Evolutionary conservation across 2,329 filamentous ascomycete species (phyloP), one percentile per base, ranked within the genome.

Genomic region (Xylaria sp.): DNA sequence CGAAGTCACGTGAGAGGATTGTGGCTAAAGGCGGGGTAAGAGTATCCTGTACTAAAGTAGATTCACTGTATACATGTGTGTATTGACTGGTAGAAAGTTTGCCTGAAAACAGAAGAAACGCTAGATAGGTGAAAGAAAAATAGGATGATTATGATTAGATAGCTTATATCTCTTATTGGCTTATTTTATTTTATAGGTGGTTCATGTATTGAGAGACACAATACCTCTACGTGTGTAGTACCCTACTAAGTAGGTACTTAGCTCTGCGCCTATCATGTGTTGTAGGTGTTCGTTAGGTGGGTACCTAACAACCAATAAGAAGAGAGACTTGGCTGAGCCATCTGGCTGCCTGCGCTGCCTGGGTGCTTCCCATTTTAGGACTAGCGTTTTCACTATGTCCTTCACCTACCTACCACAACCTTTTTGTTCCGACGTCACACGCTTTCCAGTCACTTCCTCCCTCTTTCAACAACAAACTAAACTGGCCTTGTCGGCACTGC

Each of bases 401-500:
- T 36, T 60, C 48, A 48, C 53, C 59, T 69, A 61, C n/a, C n/a
- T n/a, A n/a, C n/a, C n/a, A n/a, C 36, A 66, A 36, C 54, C 48
- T 56, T 63, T 61, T 63, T 56, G 36, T 65, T 66, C 36, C 63
- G 67, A 69, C 67, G 57, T 68, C 56, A 62, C 51, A 30, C 65
- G 50, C 50, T 61, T 30, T 42, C 55, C 24, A 30, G 27, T 57
- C 67, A 54, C 50, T 51, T 64, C 36, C 39, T 64, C 36, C 39
- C 42, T 65, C 55, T 65, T 66, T 57, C 53, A 60, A 57, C 45
- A 58, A 32, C 59, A 59, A 53, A 53, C 53, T 60, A 62, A 62
- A 53, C 55, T 24, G n/a, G 14, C 48, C 54, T 54, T 62, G 53
- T 60, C 50, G 19, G 47, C 51, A 8, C 45, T 30, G 51, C 62